A percentile compares a stretch with the other conserved stretches of the same genome.
phyloP scores from a whole-genome alignment of 768 basidiomycete species.

The Rhizopogon vulgaris region DNA sequence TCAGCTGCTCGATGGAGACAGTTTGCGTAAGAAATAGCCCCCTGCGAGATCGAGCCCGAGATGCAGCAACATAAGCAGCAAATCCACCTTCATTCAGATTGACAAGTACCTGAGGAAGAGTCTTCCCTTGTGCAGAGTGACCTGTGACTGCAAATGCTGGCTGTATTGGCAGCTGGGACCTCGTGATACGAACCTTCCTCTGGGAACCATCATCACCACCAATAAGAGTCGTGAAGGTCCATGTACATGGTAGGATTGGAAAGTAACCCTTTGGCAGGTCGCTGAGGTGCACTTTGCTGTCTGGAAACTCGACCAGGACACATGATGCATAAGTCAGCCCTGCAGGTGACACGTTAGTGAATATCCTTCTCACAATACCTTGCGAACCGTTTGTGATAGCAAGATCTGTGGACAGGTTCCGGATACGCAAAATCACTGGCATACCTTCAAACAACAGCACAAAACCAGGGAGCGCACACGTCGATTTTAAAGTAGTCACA shows the following conservation, averaged over 20 bases:
- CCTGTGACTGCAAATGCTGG: conserved; percentile 26
- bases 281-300: conserved; percentile 11
- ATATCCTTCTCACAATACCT: conserved; percentile 15
- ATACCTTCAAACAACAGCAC: conserved; percentile 22
- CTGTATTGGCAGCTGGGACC: conserved; percentile 19
- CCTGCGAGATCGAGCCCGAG: conserved; percentile 11
- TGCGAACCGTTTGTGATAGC: conserved; percentile 25
- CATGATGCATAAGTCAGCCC: neutral
- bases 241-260: conserved; percentile 11
- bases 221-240: neutral
- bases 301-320: conserved; percentile 15
- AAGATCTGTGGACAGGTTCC: conserved; percentile 26
- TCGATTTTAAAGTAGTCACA: neutral
- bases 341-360: neutral
- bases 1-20: conserved; percentile 16
- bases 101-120: conserved; percentile 13
- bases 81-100: conserved; percentile 18
- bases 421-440: conserved; percentile 20
- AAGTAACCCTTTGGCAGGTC: conserved; percentile 12
- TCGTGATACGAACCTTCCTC: neutral
- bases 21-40: conserved; percentile 18
- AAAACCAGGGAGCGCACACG: conserved; percentile 12
- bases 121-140: conserved; percentile 27
- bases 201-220: neutral
- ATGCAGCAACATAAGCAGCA: conserved; percentile 26